Conservation (phyloP, 495 filamentous ascomycete genomes). For the Neurospora terricola region DNA sequence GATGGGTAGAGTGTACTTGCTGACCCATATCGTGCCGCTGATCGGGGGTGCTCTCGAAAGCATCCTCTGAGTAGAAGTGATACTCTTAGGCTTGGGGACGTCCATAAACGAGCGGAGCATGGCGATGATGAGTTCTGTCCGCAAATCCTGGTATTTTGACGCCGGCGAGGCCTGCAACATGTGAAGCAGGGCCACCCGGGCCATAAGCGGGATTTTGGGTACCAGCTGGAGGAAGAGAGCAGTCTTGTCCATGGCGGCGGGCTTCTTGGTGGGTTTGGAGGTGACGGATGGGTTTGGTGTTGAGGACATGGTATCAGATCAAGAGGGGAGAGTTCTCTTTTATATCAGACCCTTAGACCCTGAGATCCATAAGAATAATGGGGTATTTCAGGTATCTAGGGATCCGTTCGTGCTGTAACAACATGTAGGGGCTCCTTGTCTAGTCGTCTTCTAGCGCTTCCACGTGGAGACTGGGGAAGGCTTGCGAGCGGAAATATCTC, state of each 20-base stretch:
- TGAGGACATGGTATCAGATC: not conserved
- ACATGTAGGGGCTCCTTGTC: not conserved
- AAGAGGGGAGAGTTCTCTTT: not conserved
- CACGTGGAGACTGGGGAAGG: not conserved
- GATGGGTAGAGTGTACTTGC: conserved; percentile 48
- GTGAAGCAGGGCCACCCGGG: conserved; percentile 59
- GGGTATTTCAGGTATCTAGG: not conserved
- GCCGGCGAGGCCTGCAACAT: conserved; percentile 53
- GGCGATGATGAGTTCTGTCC: conserved; percentile 62
- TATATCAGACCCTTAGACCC: not conserved
- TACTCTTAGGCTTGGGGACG: conserved; percentile 27
- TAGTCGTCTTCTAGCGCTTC: not conserved
- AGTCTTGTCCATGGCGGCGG: conserved; percentile 15
- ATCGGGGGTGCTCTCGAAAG: conserved; percentile 54
- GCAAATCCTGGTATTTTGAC: conserved; percentile 66
- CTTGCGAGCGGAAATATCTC: not conserved
- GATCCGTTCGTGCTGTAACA: not conserved
- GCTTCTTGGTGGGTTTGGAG: not conserved
- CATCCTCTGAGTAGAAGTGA: conserved; percentile 55
- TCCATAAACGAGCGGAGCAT: conserved; percentile 56
- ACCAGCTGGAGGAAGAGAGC: conserved; percentile 38
- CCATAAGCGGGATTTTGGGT: conserved; percentile 53
- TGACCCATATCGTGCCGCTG: conserved; percentile 75
- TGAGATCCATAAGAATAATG: not conserved
- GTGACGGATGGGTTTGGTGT: not conserved